Conservation (phyloP, 139 green algal species). For the Trebouxia sp. region DNA sequence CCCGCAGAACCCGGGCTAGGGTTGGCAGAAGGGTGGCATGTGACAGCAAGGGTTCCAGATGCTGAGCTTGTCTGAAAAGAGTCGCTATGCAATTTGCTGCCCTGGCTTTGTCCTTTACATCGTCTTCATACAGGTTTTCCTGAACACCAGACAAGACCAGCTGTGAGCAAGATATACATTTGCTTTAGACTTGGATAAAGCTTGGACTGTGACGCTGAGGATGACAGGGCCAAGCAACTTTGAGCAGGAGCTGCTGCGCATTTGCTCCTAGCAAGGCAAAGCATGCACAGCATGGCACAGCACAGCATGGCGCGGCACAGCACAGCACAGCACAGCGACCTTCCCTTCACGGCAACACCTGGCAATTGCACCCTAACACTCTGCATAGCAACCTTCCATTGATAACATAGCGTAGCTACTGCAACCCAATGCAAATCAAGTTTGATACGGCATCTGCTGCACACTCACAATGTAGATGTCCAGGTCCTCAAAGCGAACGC, state of each 20-base stretch:
- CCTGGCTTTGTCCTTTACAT: constrained; percentile 59
- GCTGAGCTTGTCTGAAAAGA: constrained; percentile 62
- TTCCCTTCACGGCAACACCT: too few relatives aligned
- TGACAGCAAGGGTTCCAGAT: constrained; percentile 66
- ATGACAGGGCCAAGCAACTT: neutral
- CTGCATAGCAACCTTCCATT: too few relatives aligned
- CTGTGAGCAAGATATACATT: too few relatives aligned
- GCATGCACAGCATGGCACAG: too few relatives aligned
- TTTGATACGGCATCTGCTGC: constrained; percentile 78
- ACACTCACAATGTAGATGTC: constrained; percentile 68
- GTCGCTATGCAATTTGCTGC: constrained; percentile 65
- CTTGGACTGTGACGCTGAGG: neutral
- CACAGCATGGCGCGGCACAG: too few relatives aligned
- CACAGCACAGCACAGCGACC: too few relatives aligned
- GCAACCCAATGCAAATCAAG: too few relatives aligned
- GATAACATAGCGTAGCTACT: too few relatives aligned
- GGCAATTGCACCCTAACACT: too few relatives aligned
- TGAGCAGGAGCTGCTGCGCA: too few relatives aligned
- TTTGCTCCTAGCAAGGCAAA: too few relatives aligned
- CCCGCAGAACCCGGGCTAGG: constrained; percentile 73
- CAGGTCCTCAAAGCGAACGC: constrained; percentile 50
- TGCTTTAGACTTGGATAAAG: neutral
- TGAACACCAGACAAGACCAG: too few relatives aligned
- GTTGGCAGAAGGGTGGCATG: constrained; percentile 77
- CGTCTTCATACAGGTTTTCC: constrained; percentile 82